Percentiles rank a stretch among this genome's conserved stretches.
phyloP scores from a whole-genome alignment of 306 rosid genomes.

The Nissolia schottii region DNA sequence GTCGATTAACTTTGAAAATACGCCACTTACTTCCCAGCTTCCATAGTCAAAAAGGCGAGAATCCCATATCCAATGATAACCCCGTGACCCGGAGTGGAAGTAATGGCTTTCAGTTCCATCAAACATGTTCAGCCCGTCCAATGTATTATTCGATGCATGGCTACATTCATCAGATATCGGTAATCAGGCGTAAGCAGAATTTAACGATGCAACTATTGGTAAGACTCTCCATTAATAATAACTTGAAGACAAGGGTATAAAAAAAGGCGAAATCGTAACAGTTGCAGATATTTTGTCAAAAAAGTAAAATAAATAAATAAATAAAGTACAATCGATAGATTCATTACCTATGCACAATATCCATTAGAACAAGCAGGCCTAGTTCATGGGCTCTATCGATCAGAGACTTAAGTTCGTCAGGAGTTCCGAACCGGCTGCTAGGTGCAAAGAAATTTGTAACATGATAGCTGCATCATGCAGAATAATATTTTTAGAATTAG shows the following conservation, averaged over 20 bases:
- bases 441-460: constrained; percentile 99
- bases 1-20: not conserved
- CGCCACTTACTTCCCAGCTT: constrained; percentile 92
- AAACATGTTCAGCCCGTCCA: constrained; percentile 97
- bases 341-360: constrained; percentile 91
- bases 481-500: not conserved
- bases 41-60: constrained; percentile 99
- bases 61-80: constrained; percentile 99
- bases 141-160: constrained; percentile 83
- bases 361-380: constrained; percentile 96
- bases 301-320: constrained; percentile 2
- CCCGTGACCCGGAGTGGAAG: constrained; percentile 93
- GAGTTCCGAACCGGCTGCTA: constrained; percentile 96
- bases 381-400: constrained; percentile 95
- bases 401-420: constrained; percentile 90
- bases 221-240: too few species aligned
- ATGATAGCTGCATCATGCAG: constrained; percentile 56
- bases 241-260: not conserved
- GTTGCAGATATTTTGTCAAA: not conserved
- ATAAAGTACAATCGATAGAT: not conserved
- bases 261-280: constrained; percentile 1
- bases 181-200: constrained; percentile 27
- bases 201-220: constrained; percentile 10
- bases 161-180: constrained; percentile 43
- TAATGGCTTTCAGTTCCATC: constrained; percentile 96